Percentiles rank a stretch among this genome's conserved stretches.
Conservation (phyloP, 139 green algal species). For the Tetratostichococcus sp. region DNA sequence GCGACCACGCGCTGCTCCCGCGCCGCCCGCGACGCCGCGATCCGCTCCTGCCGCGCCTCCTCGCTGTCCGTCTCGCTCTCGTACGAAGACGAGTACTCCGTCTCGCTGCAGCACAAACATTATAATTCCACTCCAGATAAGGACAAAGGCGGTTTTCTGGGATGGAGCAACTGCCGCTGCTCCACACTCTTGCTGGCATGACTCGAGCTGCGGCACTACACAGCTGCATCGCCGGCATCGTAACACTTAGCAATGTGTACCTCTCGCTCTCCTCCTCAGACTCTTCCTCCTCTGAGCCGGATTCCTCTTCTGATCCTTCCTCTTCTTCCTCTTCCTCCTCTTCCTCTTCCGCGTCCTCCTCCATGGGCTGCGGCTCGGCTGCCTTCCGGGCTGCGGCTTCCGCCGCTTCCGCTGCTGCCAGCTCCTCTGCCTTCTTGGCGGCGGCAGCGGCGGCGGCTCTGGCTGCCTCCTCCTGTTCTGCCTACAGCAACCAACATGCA, state of each 20-base stretch:
- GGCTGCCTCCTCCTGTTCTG: neutral
- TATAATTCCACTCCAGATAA: no score
- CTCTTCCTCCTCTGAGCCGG: conserved; percentile 22
- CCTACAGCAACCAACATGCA: neutral
- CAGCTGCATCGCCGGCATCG: no score
- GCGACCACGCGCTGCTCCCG: conserved; percentile 53
- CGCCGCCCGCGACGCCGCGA: conserved; percentile 34
- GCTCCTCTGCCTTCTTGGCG: conserved; percentile 4
- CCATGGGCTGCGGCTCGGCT: neutral
- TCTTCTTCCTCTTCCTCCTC: conserved; percentile 21
- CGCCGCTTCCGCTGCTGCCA: neutral
- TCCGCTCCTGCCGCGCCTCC: conserved; percentile 46
- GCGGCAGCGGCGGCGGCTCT: conserved; percentile 7
- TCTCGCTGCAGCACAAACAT: conserved; percentile 24
- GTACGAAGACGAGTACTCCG: conserved; percentile 28
- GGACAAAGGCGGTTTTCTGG: no score
- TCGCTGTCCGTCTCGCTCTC: conserved; percentile 56
- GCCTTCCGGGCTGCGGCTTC: neutral
- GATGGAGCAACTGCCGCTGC: no score
- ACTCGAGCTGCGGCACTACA: no score
- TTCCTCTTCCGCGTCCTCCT: conserved; percentile 11
- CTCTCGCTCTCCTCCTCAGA: conserved; percentile 28
- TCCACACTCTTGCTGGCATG: no score
- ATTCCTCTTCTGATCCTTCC: conserved; percentile 19
- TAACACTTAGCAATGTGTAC: neutral